Evolutionary conservation across 768 basidiomycete species (phyloP).

Genomic region (Tricholoma bakamatsutake): DNA sequence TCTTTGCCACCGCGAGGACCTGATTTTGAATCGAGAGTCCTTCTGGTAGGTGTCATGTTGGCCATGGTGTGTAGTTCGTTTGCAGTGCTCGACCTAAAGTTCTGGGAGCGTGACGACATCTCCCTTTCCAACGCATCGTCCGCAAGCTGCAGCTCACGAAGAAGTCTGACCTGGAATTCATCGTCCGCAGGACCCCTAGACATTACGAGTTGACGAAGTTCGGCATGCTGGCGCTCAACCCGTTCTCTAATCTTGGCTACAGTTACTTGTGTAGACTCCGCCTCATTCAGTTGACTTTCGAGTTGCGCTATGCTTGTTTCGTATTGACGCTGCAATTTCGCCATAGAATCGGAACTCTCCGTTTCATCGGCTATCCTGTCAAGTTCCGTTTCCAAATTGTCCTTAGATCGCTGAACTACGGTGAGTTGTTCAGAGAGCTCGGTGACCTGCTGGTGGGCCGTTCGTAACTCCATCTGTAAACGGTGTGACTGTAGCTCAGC

Average conservation of each 20-base stretch:
- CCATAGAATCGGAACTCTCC: slow-evolving; percentile 46
- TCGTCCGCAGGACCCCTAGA: slow-evolving; percentile 51
- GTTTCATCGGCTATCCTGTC: slow-evolving; percentile 59
- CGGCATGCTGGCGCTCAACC: slow-evolving; percentile 64
- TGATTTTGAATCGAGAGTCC: slow-evolving; percentile 24
- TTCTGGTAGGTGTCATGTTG: slow-evolving; percentile 46
- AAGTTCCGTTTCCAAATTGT: slow-evolving; percentile 61
- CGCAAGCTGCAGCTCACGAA: slow-evolving; percentile 55
- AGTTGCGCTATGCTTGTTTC: slow-evolving; percentile 56
- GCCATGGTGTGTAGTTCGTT: slow-evolving; percentile 32
- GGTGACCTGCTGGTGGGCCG: slow-evolving; percentile 46
- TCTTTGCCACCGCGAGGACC: slow-evolving; percentile 28
- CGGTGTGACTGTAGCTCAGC: slow-evolving; percentile 59
- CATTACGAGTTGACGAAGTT: slow-evolving; percentile 62
- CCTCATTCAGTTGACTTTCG: slow-evolving; percentile 55
- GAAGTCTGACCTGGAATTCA: slow-evolving; percentile 53
- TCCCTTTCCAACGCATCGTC: slow-evolving; percentile 55
- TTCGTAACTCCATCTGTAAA: slow-evolving; percentile 56
- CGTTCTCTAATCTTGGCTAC: slow-evolving; percentile 53
- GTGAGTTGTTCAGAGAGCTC: slow-evolving; percentile 50
- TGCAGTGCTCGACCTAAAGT: slow-evolving; percentile 26
- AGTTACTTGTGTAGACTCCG: slow-evolving; percentile 42
- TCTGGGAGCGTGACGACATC: slow-evolving; percentile 33
- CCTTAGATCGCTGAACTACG: slow-evolving; percentile 54
- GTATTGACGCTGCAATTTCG: slow-evolving; percentile 59